These are phyloP conservation scores for Chondrus crispus DNA, from an alignment of 23 red algal species.

Conservation along the genomic window DNA sequence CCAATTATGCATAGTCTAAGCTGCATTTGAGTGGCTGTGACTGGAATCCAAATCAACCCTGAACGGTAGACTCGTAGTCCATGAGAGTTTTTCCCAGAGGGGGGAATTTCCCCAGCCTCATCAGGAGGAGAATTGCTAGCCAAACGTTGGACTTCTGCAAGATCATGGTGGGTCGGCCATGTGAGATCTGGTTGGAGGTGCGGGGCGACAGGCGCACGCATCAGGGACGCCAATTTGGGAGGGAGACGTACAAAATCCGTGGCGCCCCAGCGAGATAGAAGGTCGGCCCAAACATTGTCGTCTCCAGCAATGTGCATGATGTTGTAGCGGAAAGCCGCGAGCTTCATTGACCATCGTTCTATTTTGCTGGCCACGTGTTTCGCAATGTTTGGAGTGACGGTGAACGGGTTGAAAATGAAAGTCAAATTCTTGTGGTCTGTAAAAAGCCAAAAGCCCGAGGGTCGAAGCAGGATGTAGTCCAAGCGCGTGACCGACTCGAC, in stretches of 20 bases:
- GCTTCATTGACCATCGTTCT: background rate
- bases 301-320: constrained; percentile 3
- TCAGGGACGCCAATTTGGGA: background rate
- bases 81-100: background rate
- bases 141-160: background rate
- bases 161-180: background rate
- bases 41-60: constrained; percentile 9
- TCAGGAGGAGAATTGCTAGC: background rate
- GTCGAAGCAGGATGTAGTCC: background rate
- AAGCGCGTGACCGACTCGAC: background rate
- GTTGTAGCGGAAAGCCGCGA: background rate
- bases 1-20: background rate
- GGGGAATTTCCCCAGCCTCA: background rate
- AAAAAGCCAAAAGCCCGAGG: background rate
- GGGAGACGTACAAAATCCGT: background rate
- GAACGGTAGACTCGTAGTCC: background rate
- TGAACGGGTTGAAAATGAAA: constrained; percentile 9
- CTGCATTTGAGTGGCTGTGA: background rate
- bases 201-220: background rate
- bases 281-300: constrained; percentile 9
- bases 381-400: background rate
- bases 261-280: background rate
- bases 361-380: background rate
- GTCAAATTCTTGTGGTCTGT: constrained; percentile 26
- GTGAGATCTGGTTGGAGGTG: background rate